phyloP scores from a whole-genome alignment of 2,329 filamentous ascomycete genomes.

The Pseudopyricularia cyperi region DNA sequence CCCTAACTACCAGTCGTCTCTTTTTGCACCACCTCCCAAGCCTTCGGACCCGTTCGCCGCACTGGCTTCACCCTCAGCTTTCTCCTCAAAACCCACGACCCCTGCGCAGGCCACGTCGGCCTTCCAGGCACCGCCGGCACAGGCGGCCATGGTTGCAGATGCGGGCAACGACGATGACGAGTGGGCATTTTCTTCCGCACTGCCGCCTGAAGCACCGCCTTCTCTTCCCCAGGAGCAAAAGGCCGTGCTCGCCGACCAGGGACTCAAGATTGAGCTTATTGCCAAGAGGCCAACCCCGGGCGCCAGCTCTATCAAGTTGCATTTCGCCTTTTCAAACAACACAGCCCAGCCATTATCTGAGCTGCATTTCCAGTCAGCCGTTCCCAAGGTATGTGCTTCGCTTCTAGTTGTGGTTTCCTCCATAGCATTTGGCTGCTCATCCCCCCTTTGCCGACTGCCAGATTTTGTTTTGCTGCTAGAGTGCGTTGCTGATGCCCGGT shows the following conservation, averaged over 20 bases:
- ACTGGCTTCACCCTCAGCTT: conserved; percentile 25
- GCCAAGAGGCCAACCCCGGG: conserved; percentile 45
- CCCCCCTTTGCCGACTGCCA: conserved; percentile 2
- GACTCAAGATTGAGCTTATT: conserved; percentile 60
- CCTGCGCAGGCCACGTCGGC: conserved; percentile 14
- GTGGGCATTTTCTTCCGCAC: conserved; percentile 82
- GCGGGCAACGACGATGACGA: conserved; percentile 62
- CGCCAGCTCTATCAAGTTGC: conserved; percentile 50
- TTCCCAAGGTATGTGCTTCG: conserved; percentile 60
- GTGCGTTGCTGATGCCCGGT: too few relatives aligned
- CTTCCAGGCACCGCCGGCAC: conserved; percentile 13
- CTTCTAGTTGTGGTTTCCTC: neutral
- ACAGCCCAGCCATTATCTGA: conserved; percentile 59
- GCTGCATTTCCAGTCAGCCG: conserved; percentile 82
- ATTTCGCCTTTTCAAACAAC: conserved; percentile 75
- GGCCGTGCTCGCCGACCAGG: conserved; percentile 55
- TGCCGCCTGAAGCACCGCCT: conserved; percentile 45
- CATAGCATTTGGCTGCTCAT: neutral
- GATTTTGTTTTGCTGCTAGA: neutral
- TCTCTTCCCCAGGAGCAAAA: conserved; percentile 43
- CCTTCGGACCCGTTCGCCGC: conserved; percentile 39
- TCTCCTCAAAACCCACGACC: conserved; percentile 21
- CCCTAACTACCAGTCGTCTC: conserved; percentile 27
- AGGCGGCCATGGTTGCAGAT: conserved; percentile 13
- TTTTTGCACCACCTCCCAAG: conserved; percentile 29